These are phyloP conservation scores for Quercus tomentella DNA, from an alignment of 331 rosid species.

Conservation along the genomic window DNA sequence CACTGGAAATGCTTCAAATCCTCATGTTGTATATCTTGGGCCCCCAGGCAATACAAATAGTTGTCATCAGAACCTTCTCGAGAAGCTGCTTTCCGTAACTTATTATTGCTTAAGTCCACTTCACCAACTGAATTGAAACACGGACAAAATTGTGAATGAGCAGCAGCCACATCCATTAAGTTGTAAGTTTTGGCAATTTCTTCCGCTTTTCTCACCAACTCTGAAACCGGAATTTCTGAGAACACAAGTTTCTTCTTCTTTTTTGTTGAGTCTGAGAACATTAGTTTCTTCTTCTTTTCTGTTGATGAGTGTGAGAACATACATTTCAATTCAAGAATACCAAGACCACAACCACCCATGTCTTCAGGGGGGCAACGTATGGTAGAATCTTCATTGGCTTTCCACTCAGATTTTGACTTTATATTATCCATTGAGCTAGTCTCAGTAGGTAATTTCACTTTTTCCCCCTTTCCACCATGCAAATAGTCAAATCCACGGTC, in stretches of 20 bases:
- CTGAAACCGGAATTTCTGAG: slow-evolving; percentile 27
- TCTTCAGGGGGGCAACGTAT: slow-evolving; percentile 59
- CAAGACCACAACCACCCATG: slow-evolving; percentile 42
- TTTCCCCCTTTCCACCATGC: slow-evolving; percentile 35
- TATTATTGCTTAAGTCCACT: slow-evolving; percentile 8
- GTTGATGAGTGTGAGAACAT: slow-evolving; percentile 1
- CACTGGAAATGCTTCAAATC: slow-evolving; percentile 68
- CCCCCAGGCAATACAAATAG: slow-evolving; percentile 59
- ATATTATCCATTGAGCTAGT: slow-evolving; percentile 9
- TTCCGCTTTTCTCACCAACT: slow-evolving; percentile 58
- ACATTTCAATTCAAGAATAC: slow-evolving; percentile 59
- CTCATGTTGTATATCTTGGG: slow-evolving; percentile 31
- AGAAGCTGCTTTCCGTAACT: slow-evolving; percentile 58
- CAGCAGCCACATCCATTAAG: slow-evolving; percentile 17
- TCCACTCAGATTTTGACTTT: slow-evolving; percentile 48
- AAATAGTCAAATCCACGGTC: slow-evolving; percentile 38
- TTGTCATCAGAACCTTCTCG: slow-evolving; percentile 64
- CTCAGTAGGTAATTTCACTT: neutral
- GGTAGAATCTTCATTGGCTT: slow-evolving; percentile 46
- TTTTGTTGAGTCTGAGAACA: too few relatives aligned
- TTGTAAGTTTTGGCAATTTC: slow-evolving; percentile 32
- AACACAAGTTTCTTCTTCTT: neutral
- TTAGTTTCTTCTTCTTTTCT: too few relatives aligned
- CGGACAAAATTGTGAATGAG: slow-evolving; percentile 32
- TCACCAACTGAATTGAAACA: slow-evolving; percentile 33